Evolutionary conservation across 176 grass and related monocot species (phyloP).

Genomic region (Lolium perenne): DNA sequence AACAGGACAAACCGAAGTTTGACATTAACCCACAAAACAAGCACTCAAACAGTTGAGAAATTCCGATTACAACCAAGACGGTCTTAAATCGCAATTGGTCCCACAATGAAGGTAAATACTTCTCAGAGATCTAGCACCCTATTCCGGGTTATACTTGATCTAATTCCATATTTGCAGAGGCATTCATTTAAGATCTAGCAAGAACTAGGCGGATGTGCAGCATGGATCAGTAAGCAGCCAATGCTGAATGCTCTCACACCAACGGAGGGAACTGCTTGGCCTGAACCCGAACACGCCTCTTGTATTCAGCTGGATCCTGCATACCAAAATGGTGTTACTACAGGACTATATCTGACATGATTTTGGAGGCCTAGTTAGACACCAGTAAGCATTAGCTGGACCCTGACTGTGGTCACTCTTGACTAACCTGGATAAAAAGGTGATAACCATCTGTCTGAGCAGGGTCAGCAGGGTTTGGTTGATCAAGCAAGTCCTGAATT

Average conservation of each 20-base stretch:
- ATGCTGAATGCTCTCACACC: constrained; percentile 51
- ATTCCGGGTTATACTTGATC: constrained; percentile 41
- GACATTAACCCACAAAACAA: constrained; percentile 26
- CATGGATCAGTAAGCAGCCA: constrained; percentile 39
- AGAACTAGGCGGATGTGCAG: constrained; percentile 58
- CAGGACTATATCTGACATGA: not conserved
- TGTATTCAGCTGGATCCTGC: constrained; percentile 84
- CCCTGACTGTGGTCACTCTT: not conserved
- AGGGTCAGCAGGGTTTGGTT: constrained; percentile 84
- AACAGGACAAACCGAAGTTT: constrained; percentile 13
- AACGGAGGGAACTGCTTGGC: constrained; percentile 75
- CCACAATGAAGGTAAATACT: constrained; percentile 45
- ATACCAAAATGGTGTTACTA: not conserved
- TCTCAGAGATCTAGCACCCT: constrained; percentile 11
- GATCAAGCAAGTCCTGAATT: constrained; percentile 93
- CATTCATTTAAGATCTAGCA: constrained; percentile 51
- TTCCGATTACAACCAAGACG: constrained; percentile 21
- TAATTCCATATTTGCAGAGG: constrained; percentile 49
- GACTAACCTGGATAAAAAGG: constrained; percentile 83
- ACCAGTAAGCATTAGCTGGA: not conserved
- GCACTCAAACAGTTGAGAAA: constrained; percentile 31
- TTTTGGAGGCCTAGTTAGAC: not conserved
- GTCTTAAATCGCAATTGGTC: constrained; percentile 26
- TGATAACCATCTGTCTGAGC: constrained; percentile 97
- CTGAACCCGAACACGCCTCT: constrained; percentile 76